Evolutionary conservation across 1,284 basidiomycete genomes (phyloP).

Genomic region (Amylostereum areolatum): DNA sequence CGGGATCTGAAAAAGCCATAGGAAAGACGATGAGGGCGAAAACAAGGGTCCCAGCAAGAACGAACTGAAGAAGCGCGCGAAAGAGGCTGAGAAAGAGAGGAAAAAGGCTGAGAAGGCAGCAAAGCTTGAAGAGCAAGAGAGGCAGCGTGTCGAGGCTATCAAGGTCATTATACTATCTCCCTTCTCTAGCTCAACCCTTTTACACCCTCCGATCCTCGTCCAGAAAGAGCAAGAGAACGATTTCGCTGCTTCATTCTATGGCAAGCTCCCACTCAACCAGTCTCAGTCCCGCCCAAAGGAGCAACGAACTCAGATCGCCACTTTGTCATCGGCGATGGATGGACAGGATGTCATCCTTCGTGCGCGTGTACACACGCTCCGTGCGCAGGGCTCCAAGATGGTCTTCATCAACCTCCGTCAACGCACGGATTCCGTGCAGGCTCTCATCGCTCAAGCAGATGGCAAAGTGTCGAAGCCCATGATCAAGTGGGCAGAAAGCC

Average conservation of each 20-base stretch:
- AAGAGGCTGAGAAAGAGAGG: conserved; percentile 89
- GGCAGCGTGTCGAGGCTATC: conserved; percentile 69
- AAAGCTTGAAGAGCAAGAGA: conserved; percentile 72
- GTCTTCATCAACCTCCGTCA: conserved; percentile 93
- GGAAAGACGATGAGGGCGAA: conserved; percentile 31
- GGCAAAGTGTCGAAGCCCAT: conserved; percentile 95
- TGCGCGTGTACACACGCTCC: conserved; percentile 88
- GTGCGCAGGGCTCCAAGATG: conserved; percentile 91
- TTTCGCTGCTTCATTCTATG: conserved; percentile 84
- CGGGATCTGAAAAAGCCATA: not conserved
- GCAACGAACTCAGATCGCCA: conserved; percentile 52
- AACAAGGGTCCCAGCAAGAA: conserved; percentile 65
- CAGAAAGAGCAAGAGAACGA: conserved; percentile 46
- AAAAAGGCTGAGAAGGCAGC: conserved; percentile 84
- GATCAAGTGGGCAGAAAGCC: conserved; percentile 85
- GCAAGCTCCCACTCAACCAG: conserved; percentile 87
- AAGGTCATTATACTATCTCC: conserved; percentile 39
- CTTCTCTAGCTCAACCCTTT: not conserved
- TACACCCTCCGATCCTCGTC: conserved; percentile 4
- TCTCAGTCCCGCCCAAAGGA: conserved; percentile 69
- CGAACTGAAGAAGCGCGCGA: conserved; percentile 90
- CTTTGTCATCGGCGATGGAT: conserved; percentile 62
- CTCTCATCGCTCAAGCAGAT: conserved; percentile 71
- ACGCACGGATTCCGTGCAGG: conserved; percentile 86
- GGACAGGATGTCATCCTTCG: conserved; percentile 84